These are phyloP conservation scores for Globisporangium cederbergense DNA, from an alignment of 352 stramenopile species.

Conservation along the genomic window DNA sequence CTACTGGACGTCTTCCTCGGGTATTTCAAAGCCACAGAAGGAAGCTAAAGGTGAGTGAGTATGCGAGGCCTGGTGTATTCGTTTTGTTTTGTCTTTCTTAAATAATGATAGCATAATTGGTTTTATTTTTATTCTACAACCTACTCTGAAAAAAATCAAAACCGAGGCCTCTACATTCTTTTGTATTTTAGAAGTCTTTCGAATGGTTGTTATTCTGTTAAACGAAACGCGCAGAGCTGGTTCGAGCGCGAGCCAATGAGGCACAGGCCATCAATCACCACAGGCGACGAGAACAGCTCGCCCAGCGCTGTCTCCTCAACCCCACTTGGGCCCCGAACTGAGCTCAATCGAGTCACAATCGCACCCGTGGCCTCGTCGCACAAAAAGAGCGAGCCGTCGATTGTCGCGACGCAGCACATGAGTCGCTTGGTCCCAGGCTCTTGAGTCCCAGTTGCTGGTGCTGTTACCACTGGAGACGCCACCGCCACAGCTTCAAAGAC, in stretches of 20 bases:
- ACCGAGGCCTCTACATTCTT: not conserved
- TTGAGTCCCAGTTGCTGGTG: not conserved
- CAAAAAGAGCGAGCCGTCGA: conserved; percentile 32
- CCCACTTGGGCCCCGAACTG: not conserved
- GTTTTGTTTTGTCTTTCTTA: not conserved
- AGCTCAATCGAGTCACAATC: conserved; percentile 17
- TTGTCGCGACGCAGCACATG: conserved; percentile 44
- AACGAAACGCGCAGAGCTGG: conserved; percentile 31
- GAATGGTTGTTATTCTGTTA: not conserved
- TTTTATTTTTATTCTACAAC: too few relatives aligned
- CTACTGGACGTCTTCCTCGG: conserved; percentile 22
- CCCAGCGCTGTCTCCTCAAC: conserved; percentile 15
- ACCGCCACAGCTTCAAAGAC: conserved; percentile 19
- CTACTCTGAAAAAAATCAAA: not conserved
- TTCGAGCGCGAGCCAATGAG: conserved; percentile 54
- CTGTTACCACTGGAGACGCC: not conserved
- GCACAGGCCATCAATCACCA: conserved; percentile 38
- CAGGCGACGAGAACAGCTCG: conserved; percentile 55
- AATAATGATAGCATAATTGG: too few relatives aligned
- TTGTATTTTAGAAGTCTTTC: not conserved
- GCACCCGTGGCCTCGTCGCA: conserved; percentile 37
- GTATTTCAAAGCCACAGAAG: conserved; percentile 13
- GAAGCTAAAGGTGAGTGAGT: not conserved
- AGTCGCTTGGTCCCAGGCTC: conserved; percentile 5
- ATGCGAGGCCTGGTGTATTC: not conserved